Evolutionary conservation across 2,329 filamentous ascomycete species (phyloP).

Genomic region (Exophiala calicioides): DNA sequence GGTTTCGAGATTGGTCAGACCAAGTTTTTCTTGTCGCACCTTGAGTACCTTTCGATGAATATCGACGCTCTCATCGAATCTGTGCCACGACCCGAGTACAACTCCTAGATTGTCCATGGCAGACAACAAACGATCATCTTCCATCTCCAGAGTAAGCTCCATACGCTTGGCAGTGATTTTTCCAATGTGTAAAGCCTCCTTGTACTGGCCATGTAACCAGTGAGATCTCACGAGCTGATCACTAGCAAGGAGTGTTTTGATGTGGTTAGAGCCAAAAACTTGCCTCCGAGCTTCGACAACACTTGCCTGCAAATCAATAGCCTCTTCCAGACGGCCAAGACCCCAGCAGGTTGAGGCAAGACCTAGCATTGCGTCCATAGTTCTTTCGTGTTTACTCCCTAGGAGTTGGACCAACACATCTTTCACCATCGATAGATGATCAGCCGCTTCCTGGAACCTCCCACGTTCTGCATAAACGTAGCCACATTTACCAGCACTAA

Average conservation of each 20-base stretch:
- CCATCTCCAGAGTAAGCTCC: conserved; percentile 10
- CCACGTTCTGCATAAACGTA: conserved; percentile 27
- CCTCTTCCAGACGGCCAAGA: conserved; percentile 20
- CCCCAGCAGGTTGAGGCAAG: conserved; percentile 23
- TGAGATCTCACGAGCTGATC: conserved; percentile 21
- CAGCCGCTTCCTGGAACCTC: conserved; percentile 20
- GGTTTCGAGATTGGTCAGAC: conserved; percentile 2
- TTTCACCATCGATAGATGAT: conserved; percentile 25
- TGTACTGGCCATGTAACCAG: conserved; percentile 25
- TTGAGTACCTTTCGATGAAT: conserved; percentile 17
- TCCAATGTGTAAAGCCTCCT: conserved; percentile 15
- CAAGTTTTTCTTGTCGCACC: conserved; percentile 9
- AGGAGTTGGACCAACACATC: conserved; percentile 16
- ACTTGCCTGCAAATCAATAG: conserved; percentile 17
- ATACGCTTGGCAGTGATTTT: conserved; percentile 8
- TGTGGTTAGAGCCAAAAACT: conserved; percentile 12
- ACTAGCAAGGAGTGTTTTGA: conserved; percentile 22
- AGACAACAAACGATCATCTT: conserved; percentile 18
- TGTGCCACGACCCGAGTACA: conserved; percentile 23
- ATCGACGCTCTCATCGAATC: conserved; percentile 20
- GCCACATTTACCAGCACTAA: conserved; percentile 28
- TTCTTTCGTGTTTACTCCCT: conserved; percentile 18
- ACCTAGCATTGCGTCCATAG: conserved; percentile 17
- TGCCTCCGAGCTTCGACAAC: conserved; percentile 18
- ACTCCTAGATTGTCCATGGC: conserved; percentile 20